Evolutionary conservation across 2,329 filamentous ascomycete genomes (phyloP).

Genomic region (Epichloe bromicola): DNA sequence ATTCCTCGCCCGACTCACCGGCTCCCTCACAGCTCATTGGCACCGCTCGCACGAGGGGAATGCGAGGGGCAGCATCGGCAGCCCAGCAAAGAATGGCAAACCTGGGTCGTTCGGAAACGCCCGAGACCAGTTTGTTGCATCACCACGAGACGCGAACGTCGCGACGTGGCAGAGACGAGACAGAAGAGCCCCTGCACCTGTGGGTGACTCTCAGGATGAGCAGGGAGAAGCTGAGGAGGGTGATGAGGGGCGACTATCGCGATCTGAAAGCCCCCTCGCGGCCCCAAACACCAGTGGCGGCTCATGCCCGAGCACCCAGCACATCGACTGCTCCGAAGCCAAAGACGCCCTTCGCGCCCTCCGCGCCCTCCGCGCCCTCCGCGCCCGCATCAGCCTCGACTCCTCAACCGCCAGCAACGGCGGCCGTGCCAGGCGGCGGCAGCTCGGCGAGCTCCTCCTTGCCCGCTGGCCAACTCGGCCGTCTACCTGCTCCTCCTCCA

Average conservation of each 20-base stretch:
- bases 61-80: constrained; percentile 76
- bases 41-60: constrained; percentile 73
- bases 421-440: constrained; percentile 18
- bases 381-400: constrained; percentile 21
- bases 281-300: constrained; percentile 20
- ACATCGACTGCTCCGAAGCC: constrained; percentile 17
- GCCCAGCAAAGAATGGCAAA: constrained; percentile 82
- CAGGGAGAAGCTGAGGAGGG: constrained; percentile 57
- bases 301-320: constrained; percentile 19
- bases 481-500: constrained; percentile 53
- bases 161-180: constrained; percentile 60
- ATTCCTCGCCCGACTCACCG: constrained; percentile 77
- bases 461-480: constrained; percentile 46
- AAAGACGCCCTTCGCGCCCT: constrained; percentile 18
- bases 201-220: constrained; percentile 65
- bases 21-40: constrained; percentile 60
- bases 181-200: constrained; percentile 56
- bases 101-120: constrained; percentile 74
- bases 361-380: constrained; percentile 6
- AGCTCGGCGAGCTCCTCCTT: constrained; percentile 21
- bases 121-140: constrained; percentile 52
- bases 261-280: constrained; percentile 24
- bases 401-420: constrained; percentile 13
- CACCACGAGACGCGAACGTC: constrained; percentile 63
- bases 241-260: constrained; percentile 41